Conservation (phyloP, 495 filamentous ascomycete genomes). For the Aspergillus cristatus region DNA sequence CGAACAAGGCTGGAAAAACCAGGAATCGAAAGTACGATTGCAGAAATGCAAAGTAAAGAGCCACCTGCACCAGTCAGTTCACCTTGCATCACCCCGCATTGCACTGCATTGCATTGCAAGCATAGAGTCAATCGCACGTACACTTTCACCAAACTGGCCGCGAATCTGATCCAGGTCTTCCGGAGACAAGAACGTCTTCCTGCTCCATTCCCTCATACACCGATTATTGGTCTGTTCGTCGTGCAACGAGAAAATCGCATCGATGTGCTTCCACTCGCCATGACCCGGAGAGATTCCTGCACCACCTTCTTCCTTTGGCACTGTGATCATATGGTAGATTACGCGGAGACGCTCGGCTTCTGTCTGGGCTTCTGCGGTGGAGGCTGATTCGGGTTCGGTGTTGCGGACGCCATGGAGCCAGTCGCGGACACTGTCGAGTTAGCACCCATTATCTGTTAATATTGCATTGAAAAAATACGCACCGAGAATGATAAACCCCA, state of each 20-base stretch:
- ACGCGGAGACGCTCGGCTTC: constrained; percentile 85
- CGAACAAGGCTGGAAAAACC: constrained; percentile 75
- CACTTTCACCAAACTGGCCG: constrained; percentile 86
- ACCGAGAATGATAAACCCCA: constrained; percentile 62
- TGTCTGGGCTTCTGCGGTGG: constrained; percentile 63
- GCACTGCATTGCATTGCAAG: no score
- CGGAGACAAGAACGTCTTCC: constrained; percentile 65
- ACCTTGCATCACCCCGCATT: no score
- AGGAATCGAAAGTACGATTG: constrained; percentile 88
- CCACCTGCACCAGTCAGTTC: constrained; percentile 41
- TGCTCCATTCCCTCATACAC: constrained; percentile 86
- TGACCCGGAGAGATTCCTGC: constrained; percentile 78
- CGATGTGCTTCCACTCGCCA: constrained; percentile 78
- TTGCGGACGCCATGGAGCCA: constrained; percentile 89
- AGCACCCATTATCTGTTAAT: no score
- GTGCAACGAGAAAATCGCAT: constrained; percentile 80
- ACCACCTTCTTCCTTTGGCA: constrained; percentile 70
- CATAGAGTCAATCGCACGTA: constrained; percentile 14
- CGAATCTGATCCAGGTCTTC: constrained; percentile 77
- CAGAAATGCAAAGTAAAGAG: constrained; percentile 93
- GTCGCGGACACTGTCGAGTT: constrained; percentile 91
- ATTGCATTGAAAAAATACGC: constrained; percentile 8
- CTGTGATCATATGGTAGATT: constrained; percentile 79
- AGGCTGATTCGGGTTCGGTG: constrained; percentile 56
- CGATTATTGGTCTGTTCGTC: constrained; percentile 77